Evolutionary conservation across 2,329 filamentous ascomycete species (phyloP), one percentile per base, ranked within the genome.

Genomic region (Sclerotinia trifoliorum): DNA sequence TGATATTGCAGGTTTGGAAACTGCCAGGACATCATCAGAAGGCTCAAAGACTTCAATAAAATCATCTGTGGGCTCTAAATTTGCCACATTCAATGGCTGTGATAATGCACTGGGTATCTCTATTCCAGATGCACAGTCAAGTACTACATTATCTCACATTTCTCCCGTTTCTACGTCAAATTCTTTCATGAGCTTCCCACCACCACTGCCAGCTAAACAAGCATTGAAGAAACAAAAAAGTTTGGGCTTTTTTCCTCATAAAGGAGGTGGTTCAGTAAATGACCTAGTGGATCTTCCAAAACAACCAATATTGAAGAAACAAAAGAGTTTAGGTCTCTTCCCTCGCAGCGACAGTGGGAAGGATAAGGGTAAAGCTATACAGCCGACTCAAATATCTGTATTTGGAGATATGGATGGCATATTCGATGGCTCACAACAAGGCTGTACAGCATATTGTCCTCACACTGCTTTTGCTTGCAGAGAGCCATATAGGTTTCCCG

Each of bases 71-170:
- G 35, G 29, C 32, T 51, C 46, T 7, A 62, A 49, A 24, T 62
- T 46, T 35, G n/a, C 13, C 24, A 39, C 15, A 5, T 26, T 10
- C n/a, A 42, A 42, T 24, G n/a, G 19, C 21, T 7, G 46, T 19
- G 46, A 51, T 29, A 64, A 64, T n/a, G 48, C 49, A 64, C 48
- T 64, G 29, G 61, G 61, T 17, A 55, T 64, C 24, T 64, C 61
- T 21, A 54, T 64, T 2, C 32, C 61, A 52, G 49, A 49, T 10
- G 29, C 8, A 17, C 29, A 35, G 19, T 62, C 58, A 11, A 49
- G 21, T 10, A 26, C 29, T 51, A 8, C 21, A 13, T 49, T 26
- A n/a, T 35, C 24, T 39, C 42, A 8, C 39, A 5, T 6, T 19
- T 39, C 44, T 17, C 10, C 29, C 19, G 2, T 24, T 35, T 6